These are phyloP conservation scores for Pyrus bretschneideri DNA, from an alignment of 306 rosid species.

Conservation along the genomic window DNA sequence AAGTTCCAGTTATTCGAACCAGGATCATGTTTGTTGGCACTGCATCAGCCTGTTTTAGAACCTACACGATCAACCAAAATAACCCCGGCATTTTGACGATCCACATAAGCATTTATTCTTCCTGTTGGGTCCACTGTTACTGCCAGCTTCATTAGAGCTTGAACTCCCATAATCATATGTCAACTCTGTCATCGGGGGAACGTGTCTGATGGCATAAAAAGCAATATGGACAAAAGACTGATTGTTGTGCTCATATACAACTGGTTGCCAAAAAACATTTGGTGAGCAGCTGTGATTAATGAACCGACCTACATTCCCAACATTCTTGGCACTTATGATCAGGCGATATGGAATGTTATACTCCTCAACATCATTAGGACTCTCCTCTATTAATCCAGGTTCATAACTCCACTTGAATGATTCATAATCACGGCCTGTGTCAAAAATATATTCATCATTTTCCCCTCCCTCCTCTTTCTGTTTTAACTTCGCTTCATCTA, in stretches of 20 bases:
- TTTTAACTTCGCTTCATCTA: slow-evolving; percentile 27
- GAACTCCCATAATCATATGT: slow-evolving; percentile 57
- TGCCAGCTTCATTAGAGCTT: slow-evolving; percentile 16
- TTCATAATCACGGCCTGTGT: slow-evolving; percentile 36
- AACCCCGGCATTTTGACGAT: slow-evolving; percentile 48
- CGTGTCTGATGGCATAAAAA: slow-evolving; percentile 49
- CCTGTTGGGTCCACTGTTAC: slow-evolving; percentile 17
- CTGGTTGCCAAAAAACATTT: slow-evolving; percentile 67
- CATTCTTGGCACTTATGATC: slow-evolving; percentile 45
- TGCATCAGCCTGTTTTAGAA: slow-evolving; percentile 6
- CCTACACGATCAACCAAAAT: slow-evolving; percentile 38
- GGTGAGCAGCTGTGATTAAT: slow-evolving; percentile 74
- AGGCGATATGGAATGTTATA: slow-evolving; percentile 41
- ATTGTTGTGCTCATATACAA: slow-evolving; percentile 39
- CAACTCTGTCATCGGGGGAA: slow-evolving; percentile 61
- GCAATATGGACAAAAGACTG: slow-evolving; percentile 50
- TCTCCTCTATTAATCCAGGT: slow-evolving; percentile 38
- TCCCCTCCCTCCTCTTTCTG: slow-evolving; percentile 18
- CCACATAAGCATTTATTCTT: slow-evolving; percentile 54
- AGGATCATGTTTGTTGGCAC: slow-evolving; percentile 18
- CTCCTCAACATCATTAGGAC: slow-evolving; percentile 30
- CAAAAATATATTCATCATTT: slow-evolving; percentile 49
- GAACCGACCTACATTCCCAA: slow-evolving; percentile 62
- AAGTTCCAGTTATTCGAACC: slow-evolving; percentile 2
- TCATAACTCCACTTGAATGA: slow-evolving; percentile 52